Conservation (phyloP, 2,329 filamentous ascomycete species). For the Trichoderma sp. region DNA sequence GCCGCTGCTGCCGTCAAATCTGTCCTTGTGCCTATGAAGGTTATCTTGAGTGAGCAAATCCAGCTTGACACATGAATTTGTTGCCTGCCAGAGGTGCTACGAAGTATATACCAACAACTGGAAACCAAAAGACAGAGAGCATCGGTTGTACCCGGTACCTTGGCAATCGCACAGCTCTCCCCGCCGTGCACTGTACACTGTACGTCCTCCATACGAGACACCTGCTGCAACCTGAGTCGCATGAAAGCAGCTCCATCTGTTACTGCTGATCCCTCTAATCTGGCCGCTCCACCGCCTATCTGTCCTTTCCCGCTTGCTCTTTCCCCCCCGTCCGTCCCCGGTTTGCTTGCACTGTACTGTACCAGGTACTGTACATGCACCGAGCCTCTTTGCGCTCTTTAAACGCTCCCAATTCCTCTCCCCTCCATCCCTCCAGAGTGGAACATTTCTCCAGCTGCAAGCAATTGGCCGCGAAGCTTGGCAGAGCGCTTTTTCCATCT, state of each 20-base stretch:
- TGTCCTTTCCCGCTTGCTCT: constrained; percentile 11
- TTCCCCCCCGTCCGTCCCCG: background rate
- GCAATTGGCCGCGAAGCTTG: background rate
- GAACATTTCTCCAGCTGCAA: background rate
- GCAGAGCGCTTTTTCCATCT: background rate
- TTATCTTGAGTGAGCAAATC: background rate
- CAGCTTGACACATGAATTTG: no score
- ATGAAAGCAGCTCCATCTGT: background rate
- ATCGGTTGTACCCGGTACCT: background rate
- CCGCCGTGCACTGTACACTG: background rate
- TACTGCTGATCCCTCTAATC: background rate
- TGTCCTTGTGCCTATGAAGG: background rate
- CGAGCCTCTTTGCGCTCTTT: constrained; percentile 1
- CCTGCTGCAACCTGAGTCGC: background rate
- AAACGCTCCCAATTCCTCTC: background rate
- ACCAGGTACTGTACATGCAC: background rate
- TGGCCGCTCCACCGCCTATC: constrained; percentile 6
- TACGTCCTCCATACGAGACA: background rate
- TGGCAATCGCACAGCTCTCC: background rate
- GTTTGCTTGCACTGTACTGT: no score
- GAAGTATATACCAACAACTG: no score
- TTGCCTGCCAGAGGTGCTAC: no score
- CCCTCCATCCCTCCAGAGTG: background rate
- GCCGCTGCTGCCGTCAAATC: background rate
- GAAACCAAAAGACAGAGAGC: background rate